Conservation (phyloP, 2,329 filamentous ascomycete species). For the Basipetospora chlamydospora region DNA sequence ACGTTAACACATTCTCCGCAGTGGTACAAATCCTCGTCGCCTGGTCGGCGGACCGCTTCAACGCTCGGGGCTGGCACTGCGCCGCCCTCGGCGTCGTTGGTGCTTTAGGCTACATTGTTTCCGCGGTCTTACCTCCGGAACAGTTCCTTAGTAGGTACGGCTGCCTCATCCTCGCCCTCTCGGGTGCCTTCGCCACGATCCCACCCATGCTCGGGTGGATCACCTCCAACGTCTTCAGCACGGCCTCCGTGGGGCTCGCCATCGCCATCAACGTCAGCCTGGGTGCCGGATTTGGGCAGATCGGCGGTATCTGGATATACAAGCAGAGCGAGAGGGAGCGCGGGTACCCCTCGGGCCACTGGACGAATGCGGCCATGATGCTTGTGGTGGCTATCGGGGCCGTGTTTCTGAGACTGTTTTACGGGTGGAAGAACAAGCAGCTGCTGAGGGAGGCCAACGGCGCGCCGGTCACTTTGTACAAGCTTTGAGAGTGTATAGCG, state of each 20-base stretch:
- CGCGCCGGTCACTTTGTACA: conserved; percentile 1
- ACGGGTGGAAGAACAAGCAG: conserved; percentile 1
- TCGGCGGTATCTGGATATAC: conserved; percentile 47
- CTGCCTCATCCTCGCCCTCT: conserved; percentile 52
- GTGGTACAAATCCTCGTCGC: conserved; percentile 28
- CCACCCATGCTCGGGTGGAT: conserved; percentile 59
- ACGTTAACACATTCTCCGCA: conserved; percentile 10
- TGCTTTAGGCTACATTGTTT: conserved; percentile 39
- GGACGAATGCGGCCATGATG: conserved; percentile 44
- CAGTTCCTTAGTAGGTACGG: conserved; percentile 50
- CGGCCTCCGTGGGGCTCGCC: conserved; percentile 50
- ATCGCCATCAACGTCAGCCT: conserved; percentile 57
- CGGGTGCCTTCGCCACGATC: conserved; percentile 54
- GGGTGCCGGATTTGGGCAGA: conserved; percentile 53
- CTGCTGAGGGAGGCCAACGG: conserved; percentile 1
- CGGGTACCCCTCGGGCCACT: conserved; percentile 56
- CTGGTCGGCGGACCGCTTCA: conserved; percentile 49
- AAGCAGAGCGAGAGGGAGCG: conserved; percentile 40
- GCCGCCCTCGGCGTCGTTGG: conserved; percentile 28
- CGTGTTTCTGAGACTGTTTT: conserved; percentile 1
- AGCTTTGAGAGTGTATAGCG: conserved; percentile 2
- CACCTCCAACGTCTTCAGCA: conserved; percentile 51
- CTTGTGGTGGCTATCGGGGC: conserved; percentile 22
- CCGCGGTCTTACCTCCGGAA: conserved; percentile 45
- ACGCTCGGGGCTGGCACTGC: conserved; percentile 32